Conservation (phyloP, 306 rosid species). For the Aeschynomene evenia region DNA sequence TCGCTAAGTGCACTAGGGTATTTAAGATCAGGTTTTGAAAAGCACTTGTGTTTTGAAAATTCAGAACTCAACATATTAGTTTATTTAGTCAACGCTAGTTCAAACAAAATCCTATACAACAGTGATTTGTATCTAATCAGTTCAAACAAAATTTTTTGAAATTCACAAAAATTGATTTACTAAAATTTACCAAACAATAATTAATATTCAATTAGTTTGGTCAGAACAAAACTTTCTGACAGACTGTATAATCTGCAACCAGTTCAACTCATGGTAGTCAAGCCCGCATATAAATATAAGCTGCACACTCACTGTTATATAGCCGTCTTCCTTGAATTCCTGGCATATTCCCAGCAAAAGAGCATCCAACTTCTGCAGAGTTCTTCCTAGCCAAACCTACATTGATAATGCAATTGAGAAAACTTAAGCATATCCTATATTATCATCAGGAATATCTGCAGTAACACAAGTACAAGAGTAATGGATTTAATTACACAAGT, state of each 20-base stretch:
- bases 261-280: no score
- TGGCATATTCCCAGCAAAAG: conserved; percentile 93
- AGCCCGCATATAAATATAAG: not conserved
- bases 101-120: conserved; percentile 1
- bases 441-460: not conserved
- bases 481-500: not conserved
- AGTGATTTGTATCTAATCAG: conserved; percentile 15
- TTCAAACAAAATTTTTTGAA: not conserved
- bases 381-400: conserved; percentile 92
- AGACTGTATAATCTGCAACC: no score
- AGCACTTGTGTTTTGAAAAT: not conserved
- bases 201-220: not conserved
- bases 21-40: not conserved
- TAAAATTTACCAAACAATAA: conserved; percentile 4
- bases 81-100: conserved; percentile 2
- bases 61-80: not conserved
- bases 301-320: conserved; percentile 68
- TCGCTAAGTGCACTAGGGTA: not conserved
- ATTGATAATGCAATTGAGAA: conserved; percentile 10
- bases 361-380: conserved; percentile 91
- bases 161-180: not conserved
- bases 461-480: not conserved
- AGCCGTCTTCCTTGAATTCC: conserved; percentile 84
- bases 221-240: no score
- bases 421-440: not conserved